Percentiles rank a stretch among this genome's conserved stretches.
Conservation (phyloP, 202 grass and related monocot genomes). For the Brachypodium distachyon region DNA sequence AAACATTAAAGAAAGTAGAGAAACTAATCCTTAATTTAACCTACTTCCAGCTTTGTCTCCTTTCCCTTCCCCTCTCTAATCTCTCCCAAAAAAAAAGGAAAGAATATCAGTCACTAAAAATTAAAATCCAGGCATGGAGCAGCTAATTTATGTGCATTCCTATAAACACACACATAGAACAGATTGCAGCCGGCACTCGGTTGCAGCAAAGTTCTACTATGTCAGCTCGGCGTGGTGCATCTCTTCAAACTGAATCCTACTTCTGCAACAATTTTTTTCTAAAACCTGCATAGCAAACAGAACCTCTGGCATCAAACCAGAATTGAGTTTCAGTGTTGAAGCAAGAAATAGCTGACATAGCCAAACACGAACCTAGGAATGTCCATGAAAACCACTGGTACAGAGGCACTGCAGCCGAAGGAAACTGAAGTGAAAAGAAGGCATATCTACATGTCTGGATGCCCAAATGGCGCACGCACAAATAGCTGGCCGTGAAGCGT, state of each 20-base stretch:
- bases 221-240: background rate
- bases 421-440: slow-evolving; percentile 21
- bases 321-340: background rate
- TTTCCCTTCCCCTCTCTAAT: background rate
- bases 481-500: slow-evolving; percentile 97
- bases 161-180: slow-evolving; percentile 20
- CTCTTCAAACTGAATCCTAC: background rate
- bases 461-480: slow-evolving; percentile 86
- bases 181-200: slow-evolving; percentile 6
- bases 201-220: background rate
- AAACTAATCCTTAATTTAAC: slow-evolving; percentile 23
- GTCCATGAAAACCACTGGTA: slow-evolving; percentile 11
- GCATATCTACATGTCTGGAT: slow-evolving; percentile 51
- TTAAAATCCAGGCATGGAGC: slow-evolving; percentile 4
- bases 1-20: slow-evolving; percentile 16
- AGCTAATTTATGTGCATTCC: slow-evolving; percentile 17
- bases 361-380: slow-evolving; percentile 21
- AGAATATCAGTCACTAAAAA: background rate
- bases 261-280: background rate
- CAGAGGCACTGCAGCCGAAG: background rate
- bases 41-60: background rate
- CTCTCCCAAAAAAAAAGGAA: background rate
- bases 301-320: slow-evolving; percentile 7
- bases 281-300: slow-evolving; percentile 26
- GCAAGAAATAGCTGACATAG: background rate